phyloP scores from a whole-genome alignment of 106 monocot species.

The Narthecium ossifragum region DNA sequence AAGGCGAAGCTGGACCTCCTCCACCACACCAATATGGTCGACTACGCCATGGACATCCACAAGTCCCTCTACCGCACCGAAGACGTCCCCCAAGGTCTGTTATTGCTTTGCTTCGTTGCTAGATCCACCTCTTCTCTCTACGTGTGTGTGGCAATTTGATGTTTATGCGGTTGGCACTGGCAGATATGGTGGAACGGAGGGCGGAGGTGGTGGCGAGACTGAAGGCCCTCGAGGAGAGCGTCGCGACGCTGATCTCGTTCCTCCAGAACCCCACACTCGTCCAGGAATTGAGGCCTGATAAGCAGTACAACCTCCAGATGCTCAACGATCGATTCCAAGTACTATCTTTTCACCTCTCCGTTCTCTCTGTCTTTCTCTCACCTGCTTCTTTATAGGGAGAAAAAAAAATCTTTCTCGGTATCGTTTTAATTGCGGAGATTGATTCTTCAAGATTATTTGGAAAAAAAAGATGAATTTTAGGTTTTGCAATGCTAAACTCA shows the following conservation, averaged over 20 bases:
- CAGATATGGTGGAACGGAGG: constrained; percentile 82
- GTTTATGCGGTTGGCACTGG: background rate
- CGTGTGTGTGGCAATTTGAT: background rate
- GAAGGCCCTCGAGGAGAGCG: constrained; percentile 72
- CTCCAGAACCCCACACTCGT: constrained; percentile 68
- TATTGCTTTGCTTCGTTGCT: background rate
- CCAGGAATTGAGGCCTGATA: constrained; percentile 77
- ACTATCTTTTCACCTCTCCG: background rate
- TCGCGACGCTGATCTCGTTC: constrained; percentile 72
- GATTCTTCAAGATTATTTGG: background rate
- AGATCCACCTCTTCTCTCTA: background rate
- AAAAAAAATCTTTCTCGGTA: background rate
- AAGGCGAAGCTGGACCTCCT: constrained; percentile 86
- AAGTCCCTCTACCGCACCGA: constrained; percentile 81
- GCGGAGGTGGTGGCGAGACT: constrained; percentile 69
- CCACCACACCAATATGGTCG: constrained; percentile 91
- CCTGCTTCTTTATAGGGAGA: too few relatives aligned
- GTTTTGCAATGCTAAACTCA: background rate
- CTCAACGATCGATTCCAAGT: constrained; percentile 81
- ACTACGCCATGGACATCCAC: constrained; percentile 97
- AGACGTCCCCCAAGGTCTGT: constrained; percentile 72
- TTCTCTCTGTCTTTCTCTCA: background rate
- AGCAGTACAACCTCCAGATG: constrained; percentile 90
- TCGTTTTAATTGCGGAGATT: background rate
- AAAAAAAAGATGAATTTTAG: background rate